Evolutionary conservation across 2,329 filamentous ascomycete genomes (phyloP).

Genomic region (Stagonosporopsis tanaceti): DNA sequence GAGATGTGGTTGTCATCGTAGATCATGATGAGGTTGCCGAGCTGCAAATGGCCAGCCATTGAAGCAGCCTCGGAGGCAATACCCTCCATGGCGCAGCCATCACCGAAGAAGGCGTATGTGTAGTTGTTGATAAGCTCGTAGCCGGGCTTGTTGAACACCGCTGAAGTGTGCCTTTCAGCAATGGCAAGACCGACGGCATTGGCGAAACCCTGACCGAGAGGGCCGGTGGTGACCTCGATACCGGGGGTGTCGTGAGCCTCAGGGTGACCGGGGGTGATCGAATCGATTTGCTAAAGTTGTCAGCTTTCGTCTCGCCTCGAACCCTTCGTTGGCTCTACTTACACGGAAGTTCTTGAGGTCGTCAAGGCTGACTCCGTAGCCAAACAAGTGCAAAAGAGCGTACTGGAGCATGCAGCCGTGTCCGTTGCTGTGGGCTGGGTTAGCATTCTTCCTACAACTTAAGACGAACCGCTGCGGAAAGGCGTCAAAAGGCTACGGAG

Average conservation of each 20-base stretch:
- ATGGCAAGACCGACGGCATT: constrained; percentile 99
- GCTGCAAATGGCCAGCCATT: constrained; percentile 92
- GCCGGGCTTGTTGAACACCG: constrained; percentile 94
- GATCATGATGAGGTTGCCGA: constrained; percentile 95
- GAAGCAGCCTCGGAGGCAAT: constrained; percentile 92
- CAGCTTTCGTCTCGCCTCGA: neutral
- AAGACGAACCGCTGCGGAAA: constrained; percentile 27
- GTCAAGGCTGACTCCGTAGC: constrained; percentile 84
- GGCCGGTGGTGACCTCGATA: constrained; percentile 97
- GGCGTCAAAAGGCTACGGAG: constrained; percentile 4
- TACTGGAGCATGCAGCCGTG: constrained; percentile 99
- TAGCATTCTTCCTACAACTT: constrained; percentile 16
- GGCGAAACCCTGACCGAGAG: constrained; percentile 94
- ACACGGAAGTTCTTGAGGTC: constrained; percentile 97
- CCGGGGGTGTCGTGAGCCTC: constrained; percentile 96
- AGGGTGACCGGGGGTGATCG: constrained; percentile 94
- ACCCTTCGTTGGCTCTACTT: constrained; percentile 58
- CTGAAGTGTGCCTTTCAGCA: constrained; percentile 89
- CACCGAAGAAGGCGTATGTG: constrained; percentile 96
- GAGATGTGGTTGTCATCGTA: constrained; percentile 99
- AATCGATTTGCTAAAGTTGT: constrained; percentile 67
- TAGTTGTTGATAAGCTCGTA: constrained; percentile 94
- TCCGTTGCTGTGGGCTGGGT: constrained; percentile 75
- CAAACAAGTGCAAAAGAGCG: constrained; percentile 95
- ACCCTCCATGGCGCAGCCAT: constrained; percentile 99